A percentile compares a stretch with the other conserved stretches of the same genome.
Conservation (phyloP, 305 asterid species). For the Ruellia speciosa region DNA sequence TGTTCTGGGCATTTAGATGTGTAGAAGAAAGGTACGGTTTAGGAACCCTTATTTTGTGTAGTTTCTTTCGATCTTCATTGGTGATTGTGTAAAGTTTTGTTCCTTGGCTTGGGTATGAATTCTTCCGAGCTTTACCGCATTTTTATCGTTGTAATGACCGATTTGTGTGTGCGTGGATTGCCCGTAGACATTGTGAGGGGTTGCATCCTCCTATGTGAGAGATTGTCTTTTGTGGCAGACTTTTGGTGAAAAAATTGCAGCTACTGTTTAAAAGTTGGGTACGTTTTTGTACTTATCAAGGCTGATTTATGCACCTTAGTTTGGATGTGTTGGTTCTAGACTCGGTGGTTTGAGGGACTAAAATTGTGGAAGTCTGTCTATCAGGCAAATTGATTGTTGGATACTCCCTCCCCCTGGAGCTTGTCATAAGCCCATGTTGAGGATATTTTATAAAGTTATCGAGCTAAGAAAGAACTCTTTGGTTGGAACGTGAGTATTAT, state of each 20-base stretch:
- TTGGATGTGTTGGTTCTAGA: not conserved
- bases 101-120: constrained; percentile 5
- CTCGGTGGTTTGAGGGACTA: no score
- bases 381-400: no score
- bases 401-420: no score
- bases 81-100: not conserved
- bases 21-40: constrained; percentile 1
- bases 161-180: not conserved
- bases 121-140: not conserved
- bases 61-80: not conserved
- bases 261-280: not conserved
- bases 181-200: not conserved
- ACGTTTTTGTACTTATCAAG: not conserved
- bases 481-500: no score
- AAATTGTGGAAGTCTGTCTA: no score
- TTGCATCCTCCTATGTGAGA: not conserved
- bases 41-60: not conserved
- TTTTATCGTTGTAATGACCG: not conserved
- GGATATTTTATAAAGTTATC: no score
- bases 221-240: not conserved
- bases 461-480: no score
- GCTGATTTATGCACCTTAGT: not conserved
- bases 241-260: constrained; percentile 5
- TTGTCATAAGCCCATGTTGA: no score
- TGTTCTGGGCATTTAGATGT: not conserved